Conservation (phyloP, 2,329 filamentous ascomycete genomes). For the Didymella lethalis region DNA sequence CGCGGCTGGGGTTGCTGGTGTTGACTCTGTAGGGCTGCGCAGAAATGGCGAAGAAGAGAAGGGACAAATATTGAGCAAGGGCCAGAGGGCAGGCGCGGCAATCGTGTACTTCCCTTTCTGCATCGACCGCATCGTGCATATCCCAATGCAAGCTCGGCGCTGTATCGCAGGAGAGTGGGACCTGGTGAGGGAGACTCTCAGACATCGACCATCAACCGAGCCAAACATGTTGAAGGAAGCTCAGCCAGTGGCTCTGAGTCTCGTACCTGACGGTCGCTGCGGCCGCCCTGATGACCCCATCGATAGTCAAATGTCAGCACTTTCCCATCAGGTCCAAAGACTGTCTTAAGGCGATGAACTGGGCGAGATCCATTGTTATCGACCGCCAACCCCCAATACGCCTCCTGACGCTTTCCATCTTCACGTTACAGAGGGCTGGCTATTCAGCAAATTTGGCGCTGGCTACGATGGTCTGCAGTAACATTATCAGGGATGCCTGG, state of each 20-base stretch:
- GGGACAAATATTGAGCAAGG: slow-evolving; percentile 9
- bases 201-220: slow-evolving; percentile 9
- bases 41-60: slow-evolving; percentile 10
- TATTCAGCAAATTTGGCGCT: slow-evolving; percentile 9
- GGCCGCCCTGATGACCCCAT: slow-evolving; percentile 16
- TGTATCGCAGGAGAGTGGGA: slow-evolving; percentile 7
- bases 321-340: slow-evolving; percentile 15
- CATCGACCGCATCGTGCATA: slow-evolving; percentile 12
- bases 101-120: slow-evolving; percentile 5
- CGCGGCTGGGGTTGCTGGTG: slow-evolving; percentile 12
- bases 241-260: slow-evolving; percentile 8
- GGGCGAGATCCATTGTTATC: slow-evolving; percentile 3
- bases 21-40: slow-evolving; percentile 19
- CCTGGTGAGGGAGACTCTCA: slow-evolving; percentile 1
- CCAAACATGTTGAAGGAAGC: slow-evolving; percentile 10
- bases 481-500: slow-evolving; percentile 16
- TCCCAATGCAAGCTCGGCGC: neutral
- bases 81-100: slow-evolving; percentile 3
- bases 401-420: slow-evolving; percentile 18
- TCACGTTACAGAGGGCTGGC: slow-evolving; percentile 21
- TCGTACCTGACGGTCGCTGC: slow-evolving; percentile 18
- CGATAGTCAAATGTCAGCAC: slow-evolving; percentile 12
- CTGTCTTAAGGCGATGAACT: slow-evolving; percentile 12
- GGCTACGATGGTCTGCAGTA: slow-evolving; percentile 11
- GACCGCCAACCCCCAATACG: slow-evolving; percentile 20